A percentile compares a stretch with the other conserved stretches of the same genome.
These are phyloP conservation scores for Aspergillus ostianus DNA, from an alignment of 495 filamentous ascomycete species.

Conservation along the genomic window DNA sequence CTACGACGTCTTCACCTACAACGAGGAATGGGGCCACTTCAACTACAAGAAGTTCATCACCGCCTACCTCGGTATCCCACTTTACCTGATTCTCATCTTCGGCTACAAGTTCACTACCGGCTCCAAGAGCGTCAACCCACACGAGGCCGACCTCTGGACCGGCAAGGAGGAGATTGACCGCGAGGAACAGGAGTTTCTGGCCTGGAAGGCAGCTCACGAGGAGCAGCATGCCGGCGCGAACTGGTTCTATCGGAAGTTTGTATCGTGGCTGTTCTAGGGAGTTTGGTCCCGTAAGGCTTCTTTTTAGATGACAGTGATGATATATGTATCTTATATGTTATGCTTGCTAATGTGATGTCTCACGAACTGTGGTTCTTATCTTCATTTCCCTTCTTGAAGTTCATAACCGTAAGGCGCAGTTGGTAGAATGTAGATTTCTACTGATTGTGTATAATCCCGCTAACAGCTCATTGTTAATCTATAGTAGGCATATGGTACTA, in stretches of 20 bases:
- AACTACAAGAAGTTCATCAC: slow-evolving; percentile 77
- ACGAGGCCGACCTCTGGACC: slow-evolving; percentile 63
- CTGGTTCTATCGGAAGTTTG: slow-evolving; percentile 61
- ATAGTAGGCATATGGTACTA: too few species aligned
- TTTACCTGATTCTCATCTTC: slow-evolving; percentile 70
- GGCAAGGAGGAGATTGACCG: slow-evolving; percentile 73
- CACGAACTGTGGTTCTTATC: too few species aligned
- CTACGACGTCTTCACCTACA: slow-evolving; percentile 65
- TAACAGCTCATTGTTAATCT: too few species aligned
- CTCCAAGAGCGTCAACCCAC: slow-evolving; percentile 51
- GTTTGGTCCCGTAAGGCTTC: background rate
- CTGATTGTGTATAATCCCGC: too few species aligned
- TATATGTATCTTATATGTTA: slow-evolving; percentile 2
- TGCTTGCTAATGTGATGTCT: background rate
- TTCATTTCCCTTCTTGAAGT: too few species aligned
- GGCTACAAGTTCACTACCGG: slow-evolving; percentile 64
- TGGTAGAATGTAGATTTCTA: too few species aligned
- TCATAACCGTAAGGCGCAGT: too few species aligned
- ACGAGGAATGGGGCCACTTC: slow-evolving; percentile 52
- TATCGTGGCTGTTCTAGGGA: slow-evolving; percentile 65
- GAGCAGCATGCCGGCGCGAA: slow-evolving; percentile 34
- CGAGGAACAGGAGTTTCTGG: slow-evolving; percentile 69
- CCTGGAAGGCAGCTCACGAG: slow-evolving; percentile 47
- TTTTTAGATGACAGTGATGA: background rate
- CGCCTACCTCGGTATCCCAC: slow-evolving; percentile 75